Evolutionary conservation across 2,329 filamentous ascomycete genomes (phyloP).

Genomic region (Periconia digitata): DNA sequence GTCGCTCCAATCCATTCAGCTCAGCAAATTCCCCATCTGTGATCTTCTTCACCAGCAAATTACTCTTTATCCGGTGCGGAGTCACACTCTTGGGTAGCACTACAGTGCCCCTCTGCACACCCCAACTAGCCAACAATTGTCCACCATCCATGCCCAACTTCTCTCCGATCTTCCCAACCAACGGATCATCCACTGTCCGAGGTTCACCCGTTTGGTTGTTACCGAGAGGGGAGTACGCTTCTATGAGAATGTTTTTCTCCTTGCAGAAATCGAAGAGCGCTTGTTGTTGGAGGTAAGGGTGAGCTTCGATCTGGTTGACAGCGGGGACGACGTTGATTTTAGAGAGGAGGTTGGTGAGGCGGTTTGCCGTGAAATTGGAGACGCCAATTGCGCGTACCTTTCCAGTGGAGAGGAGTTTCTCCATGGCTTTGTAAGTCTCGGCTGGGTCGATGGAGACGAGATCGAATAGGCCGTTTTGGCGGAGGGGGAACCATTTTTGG

Average conservation of each 20-base stretch:
- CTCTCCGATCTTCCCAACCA: slow-evolving; percentile 18
- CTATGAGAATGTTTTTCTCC: slow-evolving; percentile 70
- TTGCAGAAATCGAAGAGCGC: slow-evolving; percentile 67
- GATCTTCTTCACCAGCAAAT: slow-evolving; percentile 68
- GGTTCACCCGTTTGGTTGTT: slow-evolving; percentile 63
- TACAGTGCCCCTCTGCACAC: slow-evolving; percentile 74
- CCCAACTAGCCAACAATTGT: slow-evolving; percentile 77
- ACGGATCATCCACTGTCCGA: slow-evolving; percentile 48
- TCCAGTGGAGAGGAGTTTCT: slow-evolving; percentile 65
- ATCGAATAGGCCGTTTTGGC: slow-evolving; percentile 65
- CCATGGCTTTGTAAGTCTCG: slow-evolving; percentile 72
- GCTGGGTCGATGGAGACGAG: slow-evolving; percentile 76
- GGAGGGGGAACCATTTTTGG: slow-evolving; percentile 33
- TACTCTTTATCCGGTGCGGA: slow-evolving; percentile 69
- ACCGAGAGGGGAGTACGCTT: slow-evolving; percentile 72
- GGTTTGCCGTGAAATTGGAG: slow-evolving; percentile 77
- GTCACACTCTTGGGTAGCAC: slow-evolving; percentile 84
- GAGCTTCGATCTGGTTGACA: slow-evolving; percentile 78
- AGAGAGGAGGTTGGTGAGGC: slow-evolving; percentile 69
- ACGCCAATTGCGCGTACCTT: slow-evolving; percentile 79
- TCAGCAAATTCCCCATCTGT: slow-evolving; percentile 68
- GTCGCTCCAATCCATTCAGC: slow-evolving; percentile 51
- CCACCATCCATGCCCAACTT: slow-evolving; percentile 66
- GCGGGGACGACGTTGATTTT: slow-evolving; percentile 64
- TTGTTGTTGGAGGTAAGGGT: slow-evolving; percentile 50